These are phyloP conservation scores for Populus pruinosa DNA, from an alignment of 345 rosid species.

Conservation along the genomic window DNA sequence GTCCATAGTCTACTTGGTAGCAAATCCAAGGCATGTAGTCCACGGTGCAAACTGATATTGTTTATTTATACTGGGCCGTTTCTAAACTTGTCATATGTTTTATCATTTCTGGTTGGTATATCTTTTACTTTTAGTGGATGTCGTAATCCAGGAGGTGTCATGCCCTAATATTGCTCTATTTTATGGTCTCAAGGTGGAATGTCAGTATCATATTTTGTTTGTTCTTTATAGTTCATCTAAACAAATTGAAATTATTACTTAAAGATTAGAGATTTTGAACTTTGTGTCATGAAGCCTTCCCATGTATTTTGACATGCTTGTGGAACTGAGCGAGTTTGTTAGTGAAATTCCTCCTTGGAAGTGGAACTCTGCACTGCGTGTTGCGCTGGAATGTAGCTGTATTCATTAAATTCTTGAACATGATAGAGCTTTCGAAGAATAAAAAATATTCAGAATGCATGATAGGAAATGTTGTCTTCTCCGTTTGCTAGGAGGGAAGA, in stretches of 20 bases:
- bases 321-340: neutral
- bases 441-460: no score
- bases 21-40: conserved; percentile 2
- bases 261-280: neutral
- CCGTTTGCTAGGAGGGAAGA: no score
- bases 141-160: neutral
- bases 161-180: neutral
- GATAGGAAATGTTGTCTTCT: no score
- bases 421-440: no score
- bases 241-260: neutral
- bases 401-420: no score
- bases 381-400: no score
- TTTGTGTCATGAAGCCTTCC: neutral
- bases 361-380: no score
- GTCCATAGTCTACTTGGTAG: neutral
- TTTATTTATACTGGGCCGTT: neutral
- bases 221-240: neutral
- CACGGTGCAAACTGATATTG: neutral
- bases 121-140: neutral
- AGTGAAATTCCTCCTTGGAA: neutral
- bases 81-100: neutral
- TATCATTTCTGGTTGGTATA: neutral
- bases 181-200: conserved; percentile 3
- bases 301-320: neutral
- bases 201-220: neutral